phyloP scores from a whole-genome alignment of 257 asterid genomes.

The Penstemon davidsonii region DNA sequence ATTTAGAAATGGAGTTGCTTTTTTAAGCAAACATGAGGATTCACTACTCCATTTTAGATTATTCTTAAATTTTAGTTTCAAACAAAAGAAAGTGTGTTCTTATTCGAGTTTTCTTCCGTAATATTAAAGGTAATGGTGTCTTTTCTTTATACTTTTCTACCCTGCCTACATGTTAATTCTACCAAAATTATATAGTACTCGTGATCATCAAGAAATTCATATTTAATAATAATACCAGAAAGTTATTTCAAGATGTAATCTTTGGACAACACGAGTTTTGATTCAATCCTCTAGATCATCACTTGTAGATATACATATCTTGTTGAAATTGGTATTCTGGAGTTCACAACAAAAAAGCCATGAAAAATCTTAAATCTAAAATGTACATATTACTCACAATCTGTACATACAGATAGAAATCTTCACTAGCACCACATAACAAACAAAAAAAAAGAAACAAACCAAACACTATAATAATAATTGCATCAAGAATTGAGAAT shows the following conservation, averaged over 20 bases:
- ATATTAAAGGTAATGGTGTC: too few species aligned
- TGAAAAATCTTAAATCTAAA: not conserved
- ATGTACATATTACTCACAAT: not conserved
- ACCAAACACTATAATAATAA: not conserved
- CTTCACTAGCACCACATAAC: not conserved
- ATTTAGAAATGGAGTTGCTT: too few species aligned
- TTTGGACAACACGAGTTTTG: not conserved
- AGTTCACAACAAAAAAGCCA: not conserved
- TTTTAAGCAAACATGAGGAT: too few species aligned
- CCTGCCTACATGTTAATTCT: too few species aligned
- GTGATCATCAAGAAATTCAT: too few species aligned
- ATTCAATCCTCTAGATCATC: not conserved
- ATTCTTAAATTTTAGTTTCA: too few species aligned
- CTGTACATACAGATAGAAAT: not conserved
- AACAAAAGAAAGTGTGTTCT: too few species aligned
- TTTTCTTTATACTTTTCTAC: too few species aligned
- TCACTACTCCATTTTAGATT: too few species aligned
- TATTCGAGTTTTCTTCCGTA: too few species aligned
- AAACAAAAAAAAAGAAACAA: not conserved
- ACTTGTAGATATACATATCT: not conserved
- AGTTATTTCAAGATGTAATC: not conserved
- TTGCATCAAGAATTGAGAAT: constrained; percentile 25
- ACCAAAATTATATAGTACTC: too few species aligned
- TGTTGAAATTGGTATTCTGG: not conserved
- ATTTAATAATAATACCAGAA: too few species aligned